Evolutionary conservation across 2,329 filamentous ascomycete genomes (phyloP).

Genomic region (Calonectria pauciramosa): DNA sequence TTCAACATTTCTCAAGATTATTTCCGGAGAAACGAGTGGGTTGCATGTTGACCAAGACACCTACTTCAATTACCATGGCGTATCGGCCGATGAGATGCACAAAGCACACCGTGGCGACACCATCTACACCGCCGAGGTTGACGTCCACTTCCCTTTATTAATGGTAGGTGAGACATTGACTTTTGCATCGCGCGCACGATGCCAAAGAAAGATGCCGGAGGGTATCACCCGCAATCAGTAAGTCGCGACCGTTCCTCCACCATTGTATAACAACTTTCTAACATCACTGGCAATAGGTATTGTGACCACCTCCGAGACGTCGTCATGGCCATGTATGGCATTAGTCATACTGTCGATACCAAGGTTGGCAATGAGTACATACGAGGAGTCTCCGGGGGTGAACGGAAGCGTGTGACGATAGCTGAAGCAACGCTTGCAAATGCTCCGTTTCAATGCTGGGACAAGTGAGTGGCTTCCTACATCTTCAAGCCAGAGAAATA

Average conservation of each 20-base stretch:
- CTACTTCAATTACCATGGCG: slow-evolving; percentile 21
- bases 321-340: slow-evolving; percentile 76
- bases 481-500: background rate
- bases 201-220: background rate
- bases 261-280: background rate
- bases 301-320: slow-evolving; percentile 69
- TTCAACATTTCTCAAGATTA: slow-evolving; percentile 18
- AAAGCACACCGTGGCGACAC: slow-evolving; percentile 5
- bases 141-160: slow-evolving; percentile 19
- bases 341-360: slow-evolving; percentile 78
- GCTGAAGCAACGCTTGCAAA: slow-evolving; percentile 73
- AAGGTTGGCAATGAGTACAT: slow-evolving; percentile 77
- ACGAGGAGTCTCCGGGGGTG: slow-evolving; percentile 80
- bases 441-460: slow-evolving; percentile 54
- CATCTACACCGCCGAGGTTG: slow-evolving; percentile 17
- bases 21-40: slow-evolving; percentile 13
- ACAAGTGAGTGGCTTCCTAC: slow-evolving; percentile 33
- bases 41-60: background rate
- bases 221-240: slow-evolving; percentile 8
- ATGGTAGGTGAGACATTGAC: slow-evolving; percentile 18
- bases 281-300: background rate
- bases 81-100: slow-evolving; percentile 18
- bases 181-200: slow-evolving; percentile 16
- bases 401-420: slow-evolving; percentile 82
- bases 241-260: background rate